These are phyloP conservation scores for Penicillium argentinense DNA, from an alignment of 495 filamentous ascomycete genomes.

Conservation along the genomic window DNA sequence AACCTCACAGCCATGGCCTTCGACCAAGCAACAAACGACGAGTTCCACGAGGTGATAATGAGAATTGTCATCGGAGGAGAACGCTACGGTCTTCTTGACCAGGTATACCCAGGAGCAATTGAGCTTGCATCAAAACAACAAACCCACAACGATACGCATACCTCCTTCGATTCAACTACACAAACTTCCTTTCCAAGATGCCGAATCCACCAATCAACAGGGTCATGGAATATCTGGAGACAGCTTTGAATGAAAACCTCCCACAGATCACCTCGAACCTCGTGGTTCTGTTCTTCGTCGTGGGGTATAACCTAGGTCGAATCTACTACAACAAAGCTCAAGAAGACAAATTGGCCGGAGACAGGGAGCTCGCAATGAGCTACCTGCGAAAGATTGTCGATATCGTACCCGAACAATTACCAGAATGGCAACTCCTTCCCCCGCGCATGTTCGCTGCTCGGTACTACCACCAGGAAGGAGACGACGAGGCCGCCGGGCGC, in stretches of 20 bases:
- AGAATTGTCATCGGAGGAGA: not conserved
- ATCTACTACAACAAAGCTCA: not conserved
- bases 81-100: not conserved
- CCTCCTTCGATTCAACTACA: not conserved
- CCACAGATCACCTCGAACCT: not conserved
- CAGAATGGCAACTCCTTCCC: no score
- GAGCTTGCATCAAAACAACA: not conserved
- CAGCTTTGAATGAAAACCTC: not conserved
- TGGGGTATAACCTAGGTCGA: not conserved
- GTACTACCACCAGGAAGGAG: no score
- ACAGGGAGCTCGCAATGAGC: not conserved
- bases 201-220: not conserved
- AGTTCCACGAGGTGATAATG: not conserved
- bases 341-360: not conserved
- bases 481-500: no score
- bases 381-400: not conserved
- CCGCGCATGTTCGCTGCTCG: no score
- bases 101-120: slow-evolving; percentile 2
- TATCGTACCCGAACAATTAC: not conserved
- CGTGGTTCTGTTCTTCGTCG: not conserved
- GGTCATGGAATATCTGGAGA: not conserved
- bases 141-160: not conserved
- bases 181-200: not conserved
- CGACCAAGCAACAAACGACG: not conserved
- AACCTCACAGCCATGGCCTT: not conserved